Evolutionary conservation across 371 early-diverging fungal genomes (phyloP), one percentile per base, ranked within the genome.

Genomic region (Racocetra persica): DNA sequence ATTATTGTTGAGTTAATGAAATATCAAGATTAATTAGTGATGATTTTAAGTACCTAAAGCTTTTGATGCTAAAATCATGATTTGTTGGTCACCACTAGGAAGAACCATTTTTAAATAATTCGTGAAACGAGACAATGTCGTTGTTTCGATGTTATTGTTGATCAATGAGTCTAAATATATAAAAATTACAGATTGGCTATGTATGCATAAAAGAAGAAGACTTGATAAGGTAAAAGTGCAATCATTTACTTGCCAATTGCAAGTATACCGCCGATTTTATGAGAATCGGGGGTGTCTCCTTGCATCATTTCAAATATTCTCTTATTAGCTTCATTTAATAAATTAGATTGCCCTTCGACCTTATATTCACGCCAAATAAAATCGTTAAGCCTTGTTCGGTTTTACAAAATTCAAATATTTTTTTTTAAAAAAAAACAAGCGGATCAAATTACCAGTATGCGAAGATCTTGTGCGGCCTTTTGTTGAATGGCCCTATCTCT

Each of bases 101-200:
- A 97, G 88, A 49, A 96, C 91, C 55, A 89, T 91, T n/a, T 94
- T 90, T 60, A 97, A 85, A 81, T 95, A 96, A 83, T 95, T 96
- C 28, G 95, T 93, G 81, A 95, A 96, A 52, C 96, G 92, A 4
- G 93, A 90, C 38, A 91, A 85, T 82, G 93, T 92, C 57, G 90
- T 92, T n/a, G 95, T 92, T 82, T 96, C 96, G 28, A 91, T 90
- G 77, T 95, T 95, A 41, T 96, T 89, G 51, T 94, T 96, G 74
- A 96, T 95, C 71, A 97, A 85, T 70, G 91, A 90, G 84, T 97
- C 96, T 95, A 86, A 18, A 57, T 51, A 32, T 24, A 20, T 49
- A 54, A 32, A 26, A 20, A 20, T 2, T 24, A 2, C 32, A 41
- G 10, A 41, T 41, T 10, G 2, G 41, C 7, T 41, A 41, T 41